Evolutionary conservation across 768 basidiomycete species (phyloP).

Genomic region (Naganishia onofrii): DNA sequence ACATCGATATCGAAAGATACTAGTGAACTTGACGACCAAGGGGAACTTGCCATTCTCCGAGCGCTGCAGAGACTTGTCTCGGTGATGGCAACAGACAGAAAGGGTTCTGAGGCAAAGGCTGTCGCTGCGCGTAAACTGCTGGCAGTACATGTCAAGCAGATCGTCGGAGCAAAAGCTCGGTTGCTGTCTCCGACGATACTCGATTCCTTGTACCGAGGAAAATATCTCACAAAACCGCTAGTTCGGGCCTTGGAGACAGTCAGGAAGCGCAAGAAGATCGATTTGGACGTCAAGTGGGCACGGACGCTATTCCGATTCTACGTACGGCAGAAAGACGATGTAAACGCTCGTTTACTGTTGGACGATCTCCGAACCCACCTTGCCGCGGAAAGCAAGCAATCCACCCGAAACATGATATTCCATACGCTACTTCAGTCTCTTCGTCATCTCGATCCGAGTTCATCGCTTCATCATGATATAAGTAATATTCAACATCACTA

Average conservation of each 20-base stretch:
- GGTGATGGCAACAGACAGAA: not conserved
- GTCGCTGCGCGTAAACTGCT: not conserved
- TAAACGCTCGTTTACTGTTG: not conserved
- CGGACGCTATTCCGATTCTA: conserved; percentile 7
- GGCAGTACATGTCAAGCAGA: conserved; percentile 7
- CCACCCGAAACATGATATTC: not conserved
- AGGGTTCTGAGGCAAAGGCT: conserved; percentile 3
- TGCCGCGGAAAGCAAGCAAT: not conserved
- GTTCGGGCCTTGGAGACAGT: conserved; percentile 8
- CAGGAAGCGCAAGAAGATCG: conserved; percentile 8
- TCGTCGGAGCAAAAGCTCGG: not conserved
- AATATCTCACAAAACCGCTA: conserved; percentile 21
- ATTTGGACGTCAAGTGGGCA: not conserved
- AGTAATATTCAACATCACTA: not conserved
- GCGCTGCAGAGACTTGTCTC: conserved; percentile 20
- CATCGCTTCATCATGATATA: conserved; percentile 1
- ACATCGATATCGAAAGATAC: not conserved
- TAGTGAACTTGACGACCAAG: conserved; percentile 11
- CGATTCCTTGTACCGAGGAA: conserved; percentile 6
- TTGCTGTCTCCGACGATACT: not conserved
- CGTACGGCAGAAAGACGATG: conserved; percentile 1
- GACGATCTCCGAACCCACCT: conserved; percentile 1
- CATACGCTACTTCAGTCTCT: conserved; percentile 4
- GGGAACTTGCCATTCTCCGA: conserved; percentile 17
- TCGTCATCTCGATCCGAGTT: conserved; percentile 4